A percentile compares a stretch with the other conserved stretches of the same genome.
phyloP scores from a whole-genome alignment of 2,329 filamentous ascomycete species.

The Penicillium sp. region DNA sequence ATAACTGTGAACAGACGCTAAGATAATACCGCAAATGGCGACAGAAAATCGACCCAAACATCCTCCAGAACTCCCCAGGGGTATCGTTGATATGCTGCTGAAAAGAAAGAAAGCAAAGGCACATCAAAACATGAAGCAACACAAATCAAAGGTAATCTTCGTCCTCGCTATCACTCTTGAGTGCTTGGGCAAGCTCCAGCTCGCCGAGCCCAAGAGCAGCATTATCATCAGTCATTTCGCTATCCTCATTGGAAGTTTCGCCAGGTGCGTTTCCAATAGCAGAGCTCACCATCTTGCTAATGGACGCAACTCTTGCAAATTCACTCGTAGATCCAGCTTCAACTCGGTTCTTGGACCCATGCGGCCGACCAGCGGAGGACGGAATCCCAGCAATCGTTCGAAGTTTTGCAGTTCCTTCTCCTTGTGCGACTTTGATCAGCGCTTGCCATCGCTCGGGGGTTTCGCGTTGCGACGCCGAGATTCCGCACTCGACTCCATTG shows the following conservation, averaged over 20 bases:
- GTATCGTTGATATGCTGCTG: constrained; percentile 9
- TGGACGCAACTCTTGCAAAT: constrained; percentile 39
- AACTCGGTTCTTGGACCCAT: not conserved
- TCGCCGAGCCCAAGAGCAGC: not conserved
- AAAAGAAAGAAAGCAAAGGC: not conserved
- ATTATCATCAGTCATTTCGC: not conserved
- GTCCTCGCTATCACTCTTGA: not conserved
- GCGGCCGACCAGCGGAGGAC: constrained; percentile 6
- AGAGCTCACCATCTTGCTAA: constrained; percentile 41
- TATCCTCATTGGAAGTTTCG: not conserved
- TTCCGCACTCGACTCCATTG: constrained; percentile 55
- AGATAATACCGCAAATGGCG: not conserved
- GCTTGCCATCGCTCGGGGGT: constrained; percentile 50
- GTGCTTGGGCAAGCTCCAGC: not conserved
- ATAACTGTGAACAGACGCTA: not conserved
- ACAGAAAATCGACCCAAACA: not conserved
- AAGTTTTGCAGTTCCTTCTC: constrained; percentile 14
- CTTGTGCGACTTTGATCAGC: constrained; percentile 49
- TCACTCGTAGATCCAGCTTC: not conserved
- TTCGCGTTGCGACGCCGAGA: constrained; percentile 46
- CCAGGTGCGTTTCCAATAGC: constrained; percentile 1
- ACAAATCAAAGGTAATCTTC: not conserved
- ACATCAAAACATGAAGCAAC: not conserved
- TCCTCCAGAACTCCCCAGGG: constrained; percentile 5
- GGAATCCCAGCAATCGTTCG: constrained; percentile 26